phyloP scores from a whole-genome alignment of 805 yeast species.

The Lachancea mirantina region DNA sequence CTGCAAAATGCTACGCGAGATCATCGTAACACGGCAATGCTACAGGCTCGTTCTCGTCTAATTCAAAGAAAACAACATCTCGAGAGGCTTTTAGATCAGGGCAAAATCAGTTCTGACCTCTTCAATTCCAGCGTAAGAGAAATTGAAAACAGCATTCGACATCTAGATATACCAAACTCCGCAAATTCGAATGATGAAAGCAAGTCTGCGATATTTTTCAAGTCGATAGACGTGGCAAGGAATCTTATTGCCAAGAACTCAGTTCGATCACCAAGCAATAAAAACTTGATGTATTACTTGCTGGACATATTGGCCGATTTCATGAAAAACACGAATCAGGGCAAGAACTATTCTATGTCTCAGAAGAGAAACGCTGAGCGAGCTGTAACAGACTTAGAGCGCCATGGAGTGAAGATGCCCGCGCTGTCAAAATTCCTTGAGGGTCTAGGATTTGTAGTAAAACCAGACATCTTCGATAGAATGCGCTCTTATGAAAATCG shows the following conservation, averaged over 20 bases:
- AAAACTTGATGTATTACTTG: slow-evolving; percentile 14
- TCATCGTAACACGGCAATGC: slow-evolving; percentile 8
- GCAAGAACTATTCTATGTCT: slow-evolving; percentile 18
- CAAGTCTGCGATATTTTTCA: slow-evolving; percentile 17
- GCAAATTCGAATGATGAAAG: too few relatives aligned
- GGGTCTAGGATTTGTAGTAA: slow-evolving; percentile 5
- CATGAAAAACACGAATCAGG: slow-evolving; percentile 22
- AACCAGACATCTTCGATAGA: slow-evolving; percentile 3
- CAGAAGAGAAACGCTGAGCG: slow-evolving; percentile 15
- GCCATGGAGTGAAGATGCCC: slow-evolving; percentile 27
- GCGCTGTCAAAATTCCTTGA: slow-evolving; percentile 5
- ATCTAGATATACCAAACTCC: too few relatives aligned
- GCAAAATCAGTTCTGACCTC: too few relatives aligned
- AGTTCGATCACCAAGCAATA: slow-evolving; percentile 14
- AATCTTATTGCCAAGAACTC: slow-evolving; percentile 19
- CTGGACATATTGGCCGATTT: slow-evolving; percentile 17
- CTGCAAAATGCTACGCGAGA: slow-evolving; percentile 17
- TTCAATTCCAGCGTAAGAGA: too few relatives aligned
- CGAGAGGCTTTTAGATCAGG: slow-evolving; percentile 8
- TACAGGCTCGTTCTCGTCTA: slow-evolving; percentile 15
- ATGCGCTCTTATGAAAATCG: neutral
- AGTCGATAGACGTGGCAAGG: slow-evolving; percentile 25
- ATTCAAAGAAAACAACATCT: slow-evolving; percentile 14
- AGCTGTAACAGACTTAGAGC: slow-evolving; percentile 18
- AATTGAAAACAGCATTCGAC: too few relatives aligned